phyloP scores from a whole-genome alignment of 179 eudicot species.

The Beta lomatogona region DNA sequence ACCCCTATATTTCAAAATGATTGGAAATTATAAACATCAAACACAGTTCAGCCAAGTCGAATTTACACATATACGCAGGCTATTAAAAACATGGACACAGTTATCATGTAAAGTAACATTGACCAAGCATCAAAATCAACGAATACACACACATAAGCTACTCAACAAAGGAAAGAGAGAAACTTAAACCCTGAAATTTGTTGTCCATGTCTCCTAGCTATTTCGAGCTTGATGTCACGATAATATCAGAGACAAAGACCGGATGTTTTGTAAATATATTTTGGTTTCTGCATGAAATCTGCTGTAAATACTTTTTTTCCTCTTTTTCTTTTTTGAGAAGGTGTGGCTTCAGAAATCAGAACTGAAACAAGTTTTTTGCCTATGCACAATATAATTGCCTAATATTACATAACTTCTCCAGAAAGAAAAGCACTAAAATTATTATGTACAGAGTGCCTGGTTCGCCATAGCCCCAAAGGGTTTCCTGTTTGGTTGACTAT shows the following conservation, averaged over 20 bases:
- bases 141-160: too few species aligned
- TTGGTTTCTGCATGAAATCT: too few species aligned
- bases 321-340: too few species aligned
- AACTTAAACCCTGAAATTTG: background rate
- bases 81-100: background rate
- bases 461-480: too few species aligned
- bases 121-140: background rate
- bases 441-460: background rate
- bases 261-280: too few species aligned
- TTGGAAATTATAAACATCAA: background rate
- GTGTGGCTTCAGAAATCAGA: background rate
- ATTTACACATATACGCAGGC: background rate
- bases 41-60: background rate
- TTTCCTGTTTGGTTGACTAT: background rate
- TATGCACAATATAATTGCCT: background rate
- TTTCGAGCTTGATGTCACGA: background rate
- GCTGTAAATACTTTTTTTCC: too few species aligned
- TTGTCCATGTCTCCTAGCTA: background rate
- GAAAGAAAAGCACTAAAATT: background rate
- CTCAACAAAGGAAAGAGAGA: background rate
- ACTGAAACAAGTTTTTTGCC: background rate
- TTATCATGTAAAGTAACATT: too few species aligned
- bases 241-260: background rate
- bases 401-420: background rate
- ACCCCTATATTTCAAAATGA: too few species aligned